Evolutionary conservation across 192 early-diverging fungal species (phyloP), one percentile per base, ranked within the genome.

Genomic region (Coemansia nantahalensis): DNA sequence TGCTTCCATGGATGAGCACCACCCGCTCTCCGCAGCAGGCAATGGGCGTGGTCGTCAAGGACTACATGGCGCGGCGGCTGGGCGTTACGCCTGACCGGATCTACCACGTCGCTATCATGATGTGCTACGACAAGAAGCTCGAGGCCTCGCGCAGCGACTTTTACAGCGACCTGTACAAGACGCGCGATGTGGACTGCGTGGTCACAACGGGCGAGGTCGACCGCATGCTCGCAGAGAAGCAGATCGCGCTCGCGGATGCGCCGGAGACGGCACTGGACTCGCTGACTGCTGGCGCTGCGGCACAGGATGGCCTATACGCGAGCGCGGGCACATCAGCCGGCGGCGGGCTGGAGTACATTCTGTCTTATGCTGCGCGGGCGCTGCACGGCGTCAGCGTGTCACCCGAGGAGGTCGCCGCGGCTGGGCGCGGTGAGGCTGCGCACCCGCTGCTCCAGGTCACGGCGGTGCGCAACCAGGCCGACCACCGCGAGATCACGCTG

Each of bases 121-220:
- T 94, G 28, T 99, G 97, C 69, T 99, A 94, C 51, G 97, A 99
- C 68, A 99, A 97, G 64, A 99, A 99, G 71, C 82, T 99, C 15
- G 97, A 99, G 70, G 97, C 94, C 0, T 94, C 92, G 24, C 82
- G 97, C 15, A 75, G 80, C 30, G 93, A 97, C 57, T 97, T 99
- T 60, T 91, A 89, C 77, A 80, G 67, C 50, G 88, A 93, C 51
- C 35, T 87, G 22, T 91, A 84, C 59, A 47, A 80, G 38, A 91
- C 91, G 0, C 84, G 92, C 21, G 97, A 99, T 58, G 92, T 97
- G 2, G 97, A 99, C 64, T 94, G 91, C 59, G 97, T 99, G 9
- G 83, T 99, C 18, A 91, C 97, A 0, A 93, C 97, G 0, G 87
- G 89, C 15, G 95, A 99, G 73, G 79, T 97, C 28, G 94, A 94